phyloP scores from a whole-genome alignment of 805 yeast genomes.

The Kodamaea laetipori region DNA sequence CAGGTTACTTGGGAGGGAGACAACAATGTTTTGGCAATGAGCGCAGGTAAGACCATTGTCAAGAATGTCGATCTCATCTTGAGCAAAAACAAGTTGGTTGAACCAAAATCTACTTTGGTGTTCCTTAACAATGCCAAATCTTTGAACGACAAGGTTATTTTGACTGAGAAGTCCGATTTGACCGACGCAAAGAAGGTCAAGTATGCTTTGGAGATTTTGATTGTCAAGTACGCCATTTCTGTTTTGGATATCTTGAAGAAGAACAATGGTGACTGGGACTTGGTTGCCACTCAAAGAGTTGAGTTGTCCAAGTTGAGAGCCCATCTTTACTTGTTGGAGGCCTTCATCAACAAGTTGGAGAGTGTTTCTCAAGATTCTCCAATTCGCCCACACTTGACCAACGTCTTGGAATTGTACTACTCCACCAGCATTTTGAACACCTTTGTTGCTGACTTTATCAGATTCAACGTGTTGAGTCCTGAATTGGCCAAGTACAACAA shows the following conservation, averaged over 20 bases:
- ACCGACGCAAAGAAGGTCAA: constrained; percentile 18
- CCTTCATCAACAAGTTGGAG: constrained; percentile 23
- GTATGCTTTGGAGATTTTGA: constrained; percentile 36
- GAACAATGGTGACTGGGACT: constrained; percentile 35
- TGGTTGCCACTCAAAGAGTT: constrained; percentile 40
- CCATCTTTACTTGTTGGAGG: constrained; percentile 42
- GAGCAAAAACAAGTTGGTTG: constrained; percentile 32
- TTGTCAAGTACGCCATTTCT: constrained; percentile 35
- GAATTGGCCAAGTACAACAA: constrained; percentile 31
- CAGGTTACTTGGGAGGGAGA: constrained; percentile 55
- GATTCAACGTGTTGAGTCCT: constrained; percentile 35
- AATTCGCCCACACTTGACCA: constrained; percentile 27
- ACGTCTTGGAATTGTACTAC: constrained; percentile 37
- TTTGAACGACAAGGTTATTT: constrained; percentile 15
- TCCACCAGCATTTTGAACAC: constrained; percentile 34
- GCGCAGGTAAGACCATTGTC: constrained; percentile 43
- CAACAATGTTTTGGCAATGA: constrained; percentile 46
- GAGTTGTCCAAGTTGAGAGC: constrained; percentile 45
- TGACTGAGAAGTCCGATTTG: constrained; percentile 20
- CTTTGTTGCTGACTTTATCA: constrained; percentile 41
- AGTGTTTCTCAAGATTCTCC: constrained; percentile 24
- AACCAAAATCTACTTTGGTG: constrained; percentile 25
- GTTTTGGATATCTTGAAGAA: constrained; percentile 31
- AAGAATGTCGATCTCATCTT: constrained; percentile 33
- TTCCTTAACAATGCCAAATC: constrained; percentile 32